Base-by-base conservation (phyloP, 768 basidiomycete genomes). In the Boletus rubroflammeus region DNA sequence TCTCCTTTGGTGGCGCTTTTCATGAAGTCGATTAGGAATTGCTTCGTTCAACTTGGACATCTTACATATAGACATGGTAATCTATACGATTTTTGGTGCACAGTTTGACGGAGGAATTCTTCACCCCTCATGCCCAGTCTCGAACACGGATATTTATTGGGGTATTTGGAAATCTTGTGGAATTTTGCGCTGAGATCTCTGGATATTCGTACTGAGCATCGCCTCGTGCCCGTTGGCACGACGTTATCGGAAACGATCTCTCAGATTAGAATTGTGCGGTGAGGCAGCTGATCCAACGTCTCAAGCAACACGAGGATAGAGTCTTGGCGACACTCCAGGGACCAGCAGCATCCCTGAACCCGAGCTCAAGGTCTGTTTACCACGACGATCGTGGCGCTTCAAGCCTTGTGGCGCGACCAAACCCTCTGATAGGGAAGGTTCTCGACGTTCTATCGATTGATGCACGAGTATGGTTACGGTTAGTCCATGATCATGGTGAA, bases 1-100 rank as follows among this genome's bases (percentile, higher is more conserved):
- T 58, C 65, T 92, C 47, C 62, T 91, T 38, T 89, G 82, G 74
- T 92, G 90, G 89, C 82, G 85, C 68, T 90, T 91, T 71, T 79
- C 76, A 74, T 85, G 64, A 75, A 59, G 57, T 51, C 39, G 41
- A 56, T 49, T 45, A 56, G 39, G 52, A 47, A 26, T 39, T 35
- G 31, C 34, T 57, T 42, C 21, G 50, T 58, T 68, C 54, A 26
- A 34, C 42, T 15, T 38, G 58, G 65, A 59, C 61, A 53, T 41
- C 50, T 56, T 67, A 67, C 63, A 57, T 58, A 61, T 60, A 50
- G 45, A 51, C 50, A 55, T 56, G 56, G 55, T 68, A 70, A 68
- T 72, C 58, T 66, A 70, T 62, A 10, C 31, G 52, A 47, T 60
- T 44, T 63, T 52, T 46, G 47, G 42, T 48, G 3, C 43, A 36